These are phyloP conservation scores for Larix kaempferi DNA, from an alignment of 75 land plant genomes.

Conservation along the genomic window DNA sequence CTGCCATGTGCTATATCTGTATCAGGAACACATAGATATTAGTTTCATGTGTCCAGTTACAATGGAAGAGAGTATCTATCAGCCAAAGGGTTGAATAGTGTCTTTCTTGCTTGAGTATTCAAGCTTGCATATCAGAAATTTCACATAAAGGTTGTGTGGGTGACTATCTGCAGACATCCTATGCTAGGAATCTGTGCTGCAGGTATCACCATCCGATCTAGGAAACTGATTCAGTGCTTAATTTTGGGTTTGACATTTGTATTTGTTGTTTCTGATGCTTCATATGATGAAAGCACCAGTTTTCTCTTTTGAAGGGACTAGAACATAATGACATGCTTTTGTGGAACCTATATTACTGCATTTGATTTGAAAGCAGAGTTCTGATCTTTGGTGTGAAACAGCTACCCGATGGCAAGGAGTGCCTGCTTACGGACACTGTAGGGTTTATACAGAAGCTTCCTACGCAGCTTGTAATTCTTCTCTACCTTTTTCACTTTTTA, in stretches of 20 bases:
- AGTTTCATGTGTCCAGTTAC: background rate
- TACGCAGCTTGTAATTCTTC: constrained; percentile 65
- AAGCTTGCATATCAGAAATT: background rate
- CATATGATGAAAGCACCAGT: background rate
- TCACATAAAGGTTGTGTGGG: background rate
- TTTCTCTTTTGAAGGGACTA: background rate
- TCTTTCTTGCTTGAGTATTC: background rate
- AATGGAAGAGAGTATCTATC: background rate
- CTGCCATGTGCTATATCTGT: background rate
- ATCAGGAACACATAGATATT: background rate
- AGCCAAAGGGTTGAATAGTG: background rate
- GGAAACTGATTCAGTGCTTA: background rate
- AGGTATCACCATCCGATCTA: background rate
- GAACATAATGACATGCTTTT: background rate
- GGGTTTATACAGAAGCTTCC: constrained; percentile 97
- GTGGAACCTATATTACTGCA: background rate
- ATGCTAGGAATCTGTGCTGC: background rate
- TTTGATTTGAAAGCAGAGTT: background rate
- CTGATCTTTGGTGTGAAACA: constrained; percentile 23
- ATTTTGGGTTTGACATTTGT: background rate
- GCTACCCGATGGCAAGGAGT: constrained; percentile 85
- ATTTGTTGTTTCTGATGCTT: background rate
- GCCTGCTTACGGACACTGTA: constrained; percentile 95
- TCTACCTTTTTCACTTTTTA: background rate
- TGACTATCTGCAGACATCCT: background rate